Percentiles rank a stretch among this genome's conserved stretches.
Conservation (phyloP, 257 asterid species). For the Cinchona pubescens region DNA sequence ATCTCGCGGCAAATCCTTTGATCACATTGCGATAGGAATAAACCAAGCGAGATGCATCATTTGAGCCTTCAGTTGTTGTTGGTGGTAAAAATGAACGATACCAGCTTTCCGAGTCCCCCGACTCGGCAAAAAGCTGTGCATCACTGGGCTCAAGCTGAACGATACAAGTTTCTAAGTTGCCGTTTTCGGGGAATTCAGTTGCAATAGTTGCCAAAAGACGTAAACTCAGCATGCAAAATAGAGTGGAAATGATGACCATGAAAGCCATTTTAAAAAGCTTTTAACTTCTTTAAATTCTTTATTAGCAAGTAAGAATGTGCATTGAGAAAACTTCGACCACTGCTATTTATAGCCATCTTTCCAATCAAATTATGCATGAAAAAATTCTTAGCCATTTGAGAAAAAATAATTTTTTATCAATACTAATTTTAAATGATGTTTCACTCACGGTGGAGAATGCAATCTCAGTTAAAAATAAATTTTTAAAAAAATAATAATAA, state of each 20-base stretch:
- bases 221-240: not conserved
- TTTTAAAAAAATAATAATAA: too few relatives aligned
- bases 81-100: constrained; percentile 15
- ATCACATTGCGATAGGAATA: constrained; percentile 18
- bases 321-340: too few relatives aligned
- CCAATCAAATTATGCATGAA: too few relatives aligned
- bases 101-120: constrained; percentile 12
- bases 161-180: constrained; percentile 11
- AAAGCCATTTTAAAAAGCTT: constrained; percentile 8
- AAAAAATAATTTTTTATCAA: too few relatives aligned
- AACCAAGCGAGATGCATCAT: constrained; percentile 1
- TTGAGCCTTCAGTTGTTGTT: not conserved
- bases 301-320: too few relatives aligned
- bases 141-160: constrained; percentile 13
- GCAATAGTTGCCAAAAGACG: not conserved
- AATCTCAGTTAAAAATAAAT: too few relatives aligned
- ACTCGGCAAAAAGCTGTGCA: not conserved
- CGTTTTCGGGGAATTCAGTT: not conserved
- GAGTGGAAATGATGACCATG: not conserved
- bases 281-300: too few relatives aligned
- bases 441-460: too few relatives aligned
- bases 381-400: too few relatives aligned
- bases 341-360: too few relatives aligned
- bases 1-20: constrained; percentile 18
- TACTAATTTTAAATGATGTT: too few relatives aligned